Percentiles rank a stretch among this genome's conserved stretches.
These are phyloP conservation scores for Amphicarpaea edgeworthii DNA, from an alignment of 306 rosid genomes.

Conservation along the genomic window DNA sequence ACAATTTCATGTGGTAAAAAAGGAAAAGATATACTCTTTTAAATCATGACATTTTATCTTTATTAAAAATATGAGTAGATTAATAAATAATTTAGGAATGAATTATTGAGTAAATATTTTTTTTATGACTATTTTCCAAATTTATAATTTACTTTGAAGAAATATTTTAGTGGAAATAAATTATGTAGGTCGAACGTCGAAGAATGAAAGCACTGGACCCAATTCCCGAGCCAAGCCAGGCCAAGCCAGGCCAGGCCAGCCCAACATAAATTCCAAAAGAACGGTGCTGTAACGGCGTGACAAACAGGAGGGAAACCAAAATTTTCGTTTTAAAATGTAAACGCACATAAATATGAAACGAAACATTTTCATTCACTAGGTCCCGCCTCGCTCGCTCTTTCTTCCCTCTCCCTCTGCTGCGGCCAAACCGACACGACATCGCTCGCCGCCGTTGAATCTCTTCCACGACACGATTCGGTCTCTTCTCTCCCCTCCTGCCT, in stretches of 20 bases:
- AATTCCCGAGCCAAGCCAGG: background rate
- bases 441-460: slow-evolving; percentile 5
- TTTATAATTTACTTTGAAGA: too few species aligned
- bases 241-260: background rate
- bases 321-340: slow-evolving; percentile 42
- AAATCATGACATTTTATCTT: too few species aligned
- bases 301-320: slow-evolving; percentile 61
- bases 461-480: background rate
- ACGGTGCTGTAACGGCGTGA: slow-evolving; percentile 48
- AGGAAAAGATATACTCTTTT: too few species aligned
- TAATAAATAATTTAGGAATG: too few species aligned
- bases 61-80: too few species aligned
- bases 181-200: background rate
- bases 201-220: background rate
- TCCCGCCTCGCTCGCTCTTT: background rate
- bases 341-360: background rate
- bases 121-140: too few species aligned
- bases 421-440: slow-evolving; percentile 30
- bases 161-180: too few species aligned
- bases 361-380: background rate
- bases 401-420: background rate
- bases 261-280: slow-evolving; percentile 8
- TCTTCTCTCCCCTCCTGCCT: background rate
- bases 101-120: too few species aligned
- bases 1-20: too few species aligned